Percentiles rank a stretch among this genome's conserved stretches.
phyloP scores from a whole-genome alignment of 2,329 filamentous ascomycete species.

The Fusarium sublunatum region DNA sequence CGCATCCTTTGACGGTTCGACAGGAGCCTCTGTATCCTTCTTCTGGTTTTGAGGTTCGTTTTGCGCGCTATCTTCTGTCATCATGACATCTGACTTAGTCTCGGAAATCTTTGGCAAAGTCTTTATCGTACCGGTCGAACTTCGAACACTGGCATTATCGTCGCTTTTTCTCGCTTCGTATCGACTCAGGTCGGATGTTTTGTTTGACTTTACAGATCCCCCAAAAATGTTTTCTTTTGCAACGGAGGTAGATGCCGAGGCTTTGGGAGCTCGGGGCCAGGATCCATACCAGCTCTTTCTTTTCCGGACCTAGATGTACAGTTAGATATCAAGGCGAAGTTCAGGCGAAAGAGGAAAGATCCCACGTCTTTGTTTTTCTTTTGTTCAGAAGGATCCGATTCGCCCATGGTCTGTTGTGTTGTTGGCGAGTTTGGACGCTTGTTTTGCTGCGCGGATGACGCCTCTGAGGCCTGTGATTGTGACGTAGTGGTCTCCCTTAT shows the following conservation, averaged over 20 bases:
- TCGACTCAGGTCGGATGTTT: slow-evolving; percentile 61
- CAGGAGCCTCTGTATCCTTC: slow-evolving; percentile 9
- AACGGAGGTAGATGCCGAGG: slow-evolving; percentile 68
- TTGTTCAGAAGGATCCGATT: slow-evolving; percentile 8
- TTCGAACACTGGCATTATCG: slow-evolving; percentile 49
- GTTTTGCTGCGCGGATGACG: slow-evolving; percentile 31
- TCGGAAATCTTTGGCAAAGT: slow-evolving; percentile 45
- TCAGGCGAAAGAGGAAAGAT: not conserved
- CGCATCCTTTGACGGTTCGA: slow-evolving; percentile 4
- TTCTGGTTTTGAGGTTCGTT: slow-evolving; percentile 21
- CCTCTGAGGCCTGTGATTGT: slow-evolving; percentile 43
- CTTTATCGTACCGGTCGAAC: slow-evolving; percentile 39
- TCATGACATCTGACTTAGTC: slow-evolving; percentile 33
- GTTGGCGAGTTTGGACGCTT: slow-evolving; percentile 30
- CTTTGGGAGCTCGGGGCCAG: slow-evolving; percentile 67
- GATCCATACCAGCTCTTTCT: slow-evolving; percentile 72
- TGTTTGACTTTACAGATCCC: slow-evolving; percentile 61
- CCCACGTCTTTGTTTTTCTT: slow-evolving; percentile 35
- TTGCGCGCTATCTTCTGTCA: slow-evolving; percentile 28
- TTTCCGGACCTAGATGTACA: slow-evolving; percentile 59
- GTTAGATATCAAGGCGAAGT: slow-evolving; percentile 10
- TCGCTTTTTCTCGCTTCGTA: slow-evolving; percentile 59
- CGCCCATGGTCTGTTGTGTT: slow-evolving; percentile 31
- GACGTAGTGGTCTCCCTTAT: slow-evolving; percentile 43
- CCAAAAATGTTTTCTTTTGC: slow-evolving; percentile 71